phyloP scores from a whole-genome alignment of 441 rosid genomes.

The Gossypium gossypioides region DNA sequence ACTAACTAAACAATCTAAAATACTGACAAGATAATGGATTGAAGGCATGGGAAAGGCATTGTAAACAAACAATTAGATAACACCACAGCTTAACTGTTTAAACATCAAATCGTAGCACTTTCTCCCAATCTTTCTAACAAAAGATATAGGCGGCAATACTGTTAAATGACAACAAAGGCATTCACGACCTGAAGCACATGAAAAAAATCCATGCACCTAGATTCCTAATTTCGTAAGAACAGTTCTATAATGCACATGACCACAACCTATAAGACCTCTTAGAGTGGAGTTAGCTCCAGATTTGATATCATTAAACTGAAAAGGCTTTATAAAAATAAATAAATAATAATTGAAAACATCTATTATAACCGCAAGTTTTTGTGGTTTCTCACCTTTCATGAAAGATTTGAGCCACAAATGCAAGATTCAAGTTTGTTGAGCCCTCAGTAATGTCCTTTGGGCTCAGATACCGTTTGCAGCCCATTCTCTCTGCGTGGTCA shows the following conservation, averaged over 20 bases:
- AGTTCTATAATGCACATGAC: neutral
- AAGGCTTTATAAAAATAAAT: neutral
- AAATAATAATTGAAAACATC: no score
- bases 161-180: neutral
- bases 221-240: neutral
- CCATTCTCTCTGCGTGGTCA: constrained; percentile 66
- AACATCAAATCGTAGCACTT: neutral
- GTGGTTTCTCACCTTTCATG: constrained; percentile 42
- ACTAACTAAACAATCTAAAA: neutral
- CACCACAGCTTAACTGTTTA: neutral
- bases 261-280: neutral
- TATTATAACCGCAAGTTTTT: neutral
- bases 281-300: neutral
- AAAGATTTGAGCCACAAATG: constrained; percentile 63
- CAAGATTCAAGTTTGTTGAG: constrained; percentile 57
- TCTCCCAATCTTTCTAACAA: neutral
- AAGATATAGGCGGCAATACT: neutral
- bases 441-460: constrained; percentile 67
- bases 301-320: neutral
- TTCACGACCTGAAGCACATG: neutral
- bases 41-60: neutral
- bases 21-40: neutral
- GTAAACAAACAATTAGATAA: neutral
- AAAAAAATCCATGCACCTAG: neutral
- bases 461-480: constrained; percentile 56